Conservation (phyloP, 257 asterid species). For the Fraxinus americana region DNA sequence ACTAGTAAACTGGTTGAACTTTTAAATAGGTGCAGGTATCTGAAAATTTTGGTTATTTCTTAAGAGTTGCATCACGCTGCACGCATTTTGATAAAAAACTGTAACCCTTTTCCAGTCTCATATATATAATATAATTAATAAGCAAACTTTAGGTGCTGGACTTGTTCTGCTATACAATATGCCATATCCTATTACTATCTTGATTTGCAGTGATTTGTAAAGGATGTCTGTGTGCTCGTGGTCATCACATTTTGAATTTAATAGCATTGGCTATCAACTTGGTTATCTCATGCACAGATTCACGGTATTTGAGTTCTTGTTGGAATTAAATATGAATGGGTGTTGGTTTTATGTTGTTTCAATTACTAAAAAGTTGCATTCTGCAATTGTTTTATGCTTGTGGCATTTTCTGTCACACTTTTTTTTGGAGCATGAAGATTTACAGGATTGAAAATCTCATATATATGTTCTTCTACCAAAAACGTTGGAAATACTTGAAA, state of each 20-base stretch:
- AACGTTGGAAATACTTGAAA: background rate
- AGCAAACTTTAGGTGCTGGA: background rate
- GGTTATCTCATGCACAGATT: background rate
- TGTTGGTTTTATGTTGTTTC: background rate
- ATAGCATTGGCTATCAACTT: background rate
- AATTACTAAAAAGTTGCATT: background rate
- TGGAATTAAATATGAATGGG: background rate
- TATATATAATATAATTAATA: background rate
- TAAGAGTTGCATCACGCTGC: background rate
- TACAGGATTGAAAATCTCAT: background rate
- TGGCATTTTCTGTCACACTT: background rate
- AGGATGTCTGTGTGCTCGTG: background rate
- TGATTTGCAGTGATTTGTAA: background rate
- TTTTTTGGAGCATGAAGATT: background rate
- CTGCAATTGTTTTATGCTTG: background rate
- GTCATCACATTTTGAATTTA: background rate
- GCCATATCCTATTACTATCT: constrained; percentile 1
- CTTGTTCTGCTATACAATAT: background rate
- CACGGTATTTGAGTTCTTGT: background rate
- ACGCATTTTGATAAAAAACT: background rate
- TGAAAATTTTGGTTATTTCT: background rate
- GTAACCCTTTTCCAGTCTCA: background rate
- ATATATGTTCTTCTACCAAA: background rate
- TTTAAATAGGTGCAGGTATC: background rate
- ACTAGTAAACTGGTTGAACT: background rate